phyloP scores from a whole-genome alignment of 441 rosid genomes.

The Cnidoscolus chayamansa region DNA sequence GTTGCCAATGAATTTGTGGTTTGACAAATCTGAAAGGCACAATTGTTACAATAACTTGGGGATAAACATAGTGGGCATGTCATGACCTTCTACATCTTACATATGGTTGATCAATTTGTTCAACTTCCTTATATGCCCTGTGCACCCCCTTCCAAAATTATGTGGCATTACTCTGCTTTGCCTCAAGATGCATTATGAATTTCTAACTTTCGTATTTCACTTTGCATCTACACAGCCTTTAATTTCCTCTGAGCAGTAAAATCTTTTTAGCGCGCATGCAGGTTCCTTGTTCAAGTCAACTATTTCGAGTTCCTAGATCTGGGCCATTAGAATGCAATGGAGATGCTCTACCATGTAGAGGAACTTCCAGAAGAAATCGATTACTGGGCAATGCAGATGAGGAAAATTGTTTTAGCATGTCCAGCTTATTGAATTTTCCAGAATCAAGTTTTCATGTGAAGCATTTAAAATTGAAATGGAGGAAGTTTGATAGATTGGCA shows the following conservation, averaged over 20 bases:
- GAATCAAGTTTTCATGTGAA: slow-evolving; percentile 31
- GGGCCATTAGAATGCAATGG: slow-evolving; percentile 30
- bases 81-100: background rate
- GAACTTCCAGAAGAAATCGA: slow-evolving; percentile 30
- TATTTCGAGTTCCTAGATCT: slow-evolving; percentile 42
- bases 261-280: slow-evolving; percentile 70
- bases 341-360: slow-evolving; percentile 30
- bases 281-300: slow-evolving; percentile 49
- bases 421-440: slow-evolving; percentile 35
- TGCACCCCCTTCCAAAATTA: background rate
- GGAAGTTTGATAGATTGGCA: slow-evolving; percentile 57
- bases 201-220: slow-evolving; percentile 14
- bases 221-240: slow-evolving; percentile 19
- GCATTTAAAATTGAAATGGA: slow-evolving; percentile 73
- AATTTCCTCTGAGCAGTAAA: slow-evolving; percentile 54
- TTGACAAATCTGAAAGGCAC: background rate
- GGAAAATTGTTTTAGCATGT: slow-evolving; percentile 32
- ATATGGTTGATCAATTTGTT: background rate
- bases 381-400: slow-evolving; percentile 28
- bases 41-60: background rate
- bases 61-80: background rate
- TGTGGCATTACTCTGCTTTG: background rate
- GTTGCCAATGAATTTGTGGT: background rate
- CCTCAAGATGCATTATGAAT: background rate
- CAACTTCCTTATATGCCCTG: background rate